Evolutionary conservation across 2,329 filamentous ascomycete genomes (phyloP), one percentile per base, ranked within the genome.

Genomic region (Trichophaea hybrida): DNA sequence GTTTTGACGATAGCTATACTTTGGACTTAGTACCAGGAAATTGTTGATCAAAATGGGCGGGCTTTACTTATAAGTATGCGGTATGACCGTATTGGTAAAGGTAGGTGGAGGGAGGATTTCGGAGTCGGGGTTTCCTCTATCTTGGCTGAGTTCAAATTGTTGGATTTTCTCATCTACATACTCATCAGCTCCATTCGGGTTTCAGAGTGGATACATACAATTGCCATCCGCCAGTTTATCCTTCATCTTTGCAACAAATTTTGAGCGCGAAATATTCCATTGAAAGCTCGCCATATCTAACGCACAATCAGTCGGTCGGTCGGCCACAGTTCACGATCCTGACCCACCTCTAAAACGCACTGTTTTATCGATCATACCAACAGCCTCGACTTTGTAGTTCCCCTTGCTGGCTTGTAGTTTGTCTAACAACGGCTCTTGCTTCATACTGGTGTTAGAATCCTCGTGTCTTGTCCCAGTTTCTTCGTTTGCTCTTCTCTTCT

Each of bases 1-100:
- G 63, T 95, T 95, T 72, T 96, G 91, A 40, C 86, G 84, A 73
- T 94, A 96, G 64, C 83, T 83, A 72, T 84, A 86, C 68, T 24
- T 24, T 24, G 24, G 24, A 24, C 24, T 24, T 80, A 56, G 38
- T 59, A 56, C 13, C 13, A 52, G 31, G 5, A 52, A 6, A 55
- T 55, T 31, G 35, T 15, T 7, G 34, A 24, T 4, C n/a, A 15
- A 46, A 33, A 44, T 32, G n/a, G 38, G 54, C 5, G 8, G 43
- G 2, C 64, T 72, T 56, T 71, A 77, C 74, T 73, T 71, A 66
- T 79, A 80, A 59, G 75, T 83, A 73, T 89, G 90, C 2, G 86
- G 86, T 37, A 91, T 74, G 12, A 80, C 79, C 70, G 84, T 82
- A 59, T 85, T 82, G 1, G 86, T 84, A 71, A 89, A 87, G n/a